Evolutionary conservation across 75 land plant genomes (phyloP).

Genomic region (Sequoia sempervirens): DNA sequence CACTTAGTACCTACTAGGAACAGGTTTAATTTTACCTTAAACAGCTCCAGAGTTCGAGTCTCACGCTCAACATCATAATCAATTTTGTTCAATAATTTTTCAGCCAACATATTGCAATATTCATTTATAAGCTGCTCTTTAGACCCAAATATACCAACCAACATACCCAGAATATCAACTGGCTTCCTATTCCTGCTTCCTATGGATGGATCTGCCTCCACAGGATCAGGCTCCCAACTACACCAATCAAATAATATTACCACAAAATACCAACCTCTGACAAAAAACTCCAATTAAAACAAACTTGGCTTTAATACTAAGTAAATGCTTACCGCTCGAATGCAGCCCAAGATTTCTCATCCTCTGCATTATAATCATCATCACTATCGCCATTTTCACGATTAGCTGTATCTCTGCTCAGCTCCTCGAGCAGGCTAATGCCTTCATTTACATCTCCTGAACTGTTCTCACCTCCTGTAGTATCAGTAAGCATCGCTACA

Average conservation of each 20-base stretch:
- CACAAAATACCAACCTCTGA: neutral
- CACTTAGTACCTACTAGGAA: neutral
- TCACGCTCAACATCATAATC: constrained; percentile 96
- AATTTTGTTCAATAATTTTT: constrained; percentile 89
- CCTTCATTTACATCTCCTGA: constrained; percentile 66
- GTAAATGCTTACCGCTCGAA: constrained; percentile 55
- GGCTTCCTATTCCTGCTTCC: constrained; percentile 75
- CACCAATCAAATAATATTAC: neutral
- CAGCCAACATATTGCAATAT: constrained; percentile 94
- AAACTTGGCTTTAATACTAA: neutral
- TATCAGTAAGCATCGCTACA: constrained; percentile 97
- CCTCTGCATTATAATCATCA: constrained; percentile 76
- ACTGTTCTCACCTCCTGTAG: constrained; percentile 54
- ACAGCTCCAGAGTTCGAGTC: constrained; percentile 86
- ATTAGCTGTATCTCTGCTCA: constrained; percentile 82
- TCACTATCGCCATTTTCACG: constrained; percentile 68
- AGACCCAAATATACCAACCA: constrained; percentile 93
- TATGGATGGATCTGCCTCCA: constrained; percentile 86
- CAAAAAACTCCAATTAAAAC: neutral
- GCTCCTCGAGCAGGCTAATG: constrained; percentile 92
- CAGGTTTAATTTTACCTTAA: constrained; percentile 46
- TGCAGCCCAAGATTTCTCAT: constrained; percentile 94
- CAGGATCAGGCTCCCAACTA: constrained; percentile 99
- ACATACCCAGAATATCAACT: constrained; percentile 90
- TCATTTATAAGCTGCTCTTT: constrained; percentile 96